These are phyloP conservation scores for Erysimum cheiri DNA, from an alignment of 441 rosid species.

Conservation along the genomic window DNA sequence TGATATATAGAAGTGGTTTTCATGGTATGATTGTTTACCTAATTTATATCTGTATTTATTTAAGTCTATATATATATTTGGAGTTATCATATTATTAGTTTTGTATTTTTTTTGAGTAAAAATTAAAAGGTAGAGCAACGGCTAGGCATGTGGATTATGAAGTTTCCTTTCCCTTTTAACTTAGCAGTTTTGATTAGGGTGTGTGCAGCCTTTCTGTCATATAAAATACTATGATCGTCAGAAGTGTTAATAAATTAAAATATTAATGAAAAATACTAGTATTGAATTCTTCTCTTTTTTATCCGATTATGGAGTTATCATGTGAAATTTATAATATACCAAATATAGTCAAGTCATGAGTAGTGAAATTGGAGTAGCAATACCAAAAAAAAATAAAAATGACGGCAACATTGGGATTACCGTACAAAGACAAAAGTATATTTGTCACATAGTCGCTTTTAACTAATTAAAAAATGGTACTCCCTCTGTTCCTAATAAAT, in stretches of 20 bases:
- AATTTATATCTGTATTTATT: constrained; percentile 33
- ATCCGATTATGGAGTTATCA: constrained; percentile 17
- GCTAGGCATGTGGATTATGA: constrained; percentile 46
- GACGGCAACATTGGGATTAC: constrained; percentile 1
- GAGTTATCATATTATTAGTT: constrained; percentile 7
- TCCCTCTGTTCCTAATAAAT: no score
- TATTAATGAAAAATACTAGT: not conserved
- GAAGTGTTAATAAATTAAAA: constrained; percentile 8
- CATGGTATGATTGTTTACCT: constrained; percentile 29
- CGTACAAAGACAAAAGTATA: constrained; percentile 2
- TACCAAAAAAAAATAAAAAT: constrained; percentile 14
- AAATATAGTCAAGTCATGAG: constrained; percentile 35
- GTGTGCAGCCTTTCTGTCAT: constrained; percentile 31
- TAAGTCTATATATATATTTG: constrained; percentile 37
- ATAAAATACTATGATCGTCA: not conserved
- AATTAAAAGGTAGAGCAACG: constrained; percentile 28
- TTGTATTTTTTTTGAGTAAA: constrained; percentile 5
- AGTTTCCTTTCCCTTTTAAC: constrained; percentile 25
- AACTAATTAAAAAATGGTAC: not conserved
- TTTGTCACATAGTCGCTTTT: constrained; percentile 25
- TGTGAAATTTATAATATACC: constrained; percentile 19
- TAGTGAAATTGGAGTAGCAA: constrained; percentile 16
- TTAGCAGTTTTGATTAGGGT: not conserved
- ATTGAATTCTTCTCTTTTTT: not conserved
- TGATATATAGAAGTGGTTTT: not conserved